A percentile compares a stretch with the other conserved stretches of the same genome.
These are phyloP conservation scores for Bryum argenteum DNA, from an alignment of 225 moss, liverwort and hornwort species.

Conservation along the genomic window DNA sequence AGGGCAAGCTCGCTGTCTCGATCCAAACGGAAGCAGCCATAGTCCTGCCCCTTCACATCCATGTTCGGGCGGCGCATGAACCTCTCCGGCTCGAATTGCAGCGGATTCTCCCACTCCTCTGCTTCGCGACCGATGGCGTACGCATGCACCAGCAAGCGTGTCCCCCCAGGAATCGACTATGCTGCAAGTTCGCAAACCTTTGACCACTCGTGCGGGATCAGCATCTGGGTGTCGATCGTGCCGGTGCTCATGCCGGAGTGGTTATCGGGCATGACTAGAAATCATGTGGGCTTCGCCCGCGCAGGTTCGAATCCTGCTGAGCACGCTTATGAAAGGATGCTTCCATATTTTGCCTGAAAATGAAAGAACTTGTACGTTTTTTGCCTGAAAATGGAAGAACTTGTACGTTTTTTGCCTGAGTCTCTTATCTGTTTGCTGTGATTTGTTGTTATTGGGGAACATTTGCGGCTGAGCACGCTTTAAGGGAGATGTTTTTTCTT, in stretches of 20 bases:
- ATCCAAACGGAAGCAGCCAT: constrained; percentile 44
- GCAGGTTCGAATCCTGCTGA: constrained; percentile 85
- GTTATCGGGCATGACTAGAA: constrained; percentile 68
- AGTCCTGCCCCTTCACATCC: constrained; percentile 27
- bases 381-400: too few species aligned
- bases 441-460: too few species aligned
- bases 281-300: constrained; percentile 80
- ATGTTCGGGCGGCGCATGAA: constrained; percentile 26
- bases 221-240: accelerated
- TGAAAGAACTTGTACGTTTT: too few species aligned
- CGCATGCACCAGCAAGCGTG: too few species aligned
- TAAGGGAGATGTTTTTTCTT: too few species aligned
- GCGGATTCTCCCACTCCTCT: constrained; percentile 28
- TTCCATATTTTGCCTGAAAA: too few species aligned
- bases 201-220: too few species aligned
- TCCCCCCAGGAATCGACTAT: too few species aligned
- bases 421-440: too few species aligned
- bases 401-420: too few species aligned
- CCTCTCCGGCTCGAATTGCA: constrained; percentile 43
- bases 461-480: too few species aligned
- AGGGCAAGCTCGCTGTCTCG: constrained; percentile 43
- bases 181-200: too few species aligned
- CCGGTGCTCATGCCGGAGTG: constrained; percentile 86
- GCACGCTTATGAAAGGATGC: constrained; percentile 5
- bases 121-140: constrained; percentile 37